Base-by-base conservation (phyloP, 1,284 basidiomycete genomes). In the Coniferiporia sulphurascens region DNA sequence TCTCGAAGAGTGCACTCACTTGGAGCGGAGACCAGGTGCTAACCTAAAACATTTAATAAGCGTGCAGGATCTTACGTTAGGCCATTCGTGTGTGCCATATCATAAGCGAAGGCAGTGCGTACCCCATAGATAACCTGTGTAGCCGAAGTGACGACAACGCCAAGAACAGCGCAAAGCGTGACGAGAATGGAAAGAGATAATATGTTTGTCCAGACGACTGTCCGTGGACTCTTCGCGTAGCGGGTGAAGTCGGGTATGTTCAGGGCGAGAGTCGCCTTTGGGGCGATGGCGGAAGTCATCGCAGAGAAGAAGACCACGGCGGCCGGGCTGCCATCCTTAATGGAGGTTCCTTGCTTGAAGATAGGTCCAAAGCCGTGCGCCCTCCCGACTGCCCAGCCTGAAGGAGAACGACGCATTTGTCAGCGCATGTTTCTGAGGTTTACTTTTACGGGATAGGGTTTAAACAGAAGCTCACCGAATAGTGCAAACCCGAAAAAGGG, bases 201-300 rank as follows among this genome's bases (percentile, higher is more conserved):
- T 21, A 68, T 63, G 56, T 67, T 68, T 32, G 67, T 65, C 67
- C 66, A 67, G 10, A 67, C 60, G 1, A 65, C 66, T 15, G 64
- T 59, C 2, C 59, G 58, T 1, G 67, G 65, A 3, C 62, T 64
- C 66, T 81, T 84, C 0, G 84, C 84, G 67, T 86, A 86, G 65
- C 84, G 75, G 15, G 84, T 85, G 64, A 86, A 86, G 67, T 91
- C 88, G 1, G 87, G 85, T 48, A 90, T 88, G 68, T 91, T 91
- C 52, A 91, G 81, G 0, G 85, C 77, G 15, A 85, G 69, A 0
- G 86, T 86, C 0, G 82, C 74, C 65, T 84, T 68, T 13, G 63
- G 58, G 5, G 66, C 67, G 34, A 68, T 68, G 3, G 66, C 67
- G 9, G 67, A 60, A n/a, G 63, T 60, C 67, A 68, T 68, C 1